Percentiles rank a stretch among this genome's conserved stretches.
Evolutionary conservation across 805 yeast species (phyloP).

Genomic region (Teunomyces lycoperdinae): DNA sequence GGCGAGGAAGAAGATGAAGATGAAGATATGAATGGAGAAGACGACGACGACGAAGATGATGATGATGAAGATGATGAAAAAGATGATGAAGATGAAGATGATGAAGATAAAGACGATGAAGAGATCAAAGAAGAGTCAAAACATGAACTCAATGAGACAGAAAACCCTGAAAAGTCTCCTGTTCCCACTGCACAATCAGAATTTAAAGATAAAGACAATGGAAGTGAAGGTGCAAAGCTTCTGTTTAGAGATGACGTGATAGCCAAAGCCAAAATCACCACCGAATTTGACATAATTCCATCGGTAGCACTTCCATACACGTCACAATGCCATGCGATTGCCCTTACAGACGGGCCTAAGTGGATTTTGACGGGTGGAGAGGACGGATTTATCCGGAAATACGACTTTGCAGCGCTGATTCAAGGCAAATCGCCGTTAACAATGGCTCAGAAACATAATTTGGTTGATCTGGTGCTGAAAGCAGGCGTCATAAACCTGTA

Average conservation of each 20-base stretch:
- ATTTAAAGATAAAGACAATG: not conserved
- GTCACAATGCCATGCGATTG: slow-evolving; percentile 71
- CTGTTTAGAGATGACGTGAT: slow-evolving; percentile 27
- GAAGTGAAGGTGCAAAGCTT: slow-evolving; percentile 3
- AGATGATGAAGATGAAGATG: slow-evolving; percentile 16
- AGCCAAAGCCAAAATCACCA: slow-evolving; percentile 48
- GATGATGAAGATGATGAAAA: slow-evolving; percentile 12
- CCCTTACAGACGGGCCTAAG: slow-evolving; percentile 74
- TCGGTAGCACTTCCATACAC: slow-evolving; percentile 85
- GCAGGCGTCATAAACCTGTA: slow-evolving; percentile 82
- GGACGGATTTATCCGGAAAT: slow-evolving; percentile 90
- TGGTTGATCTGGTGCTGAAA: slow-evolving; percentile 79
- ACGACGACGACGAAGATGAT: slow-evolving; percentile 16
- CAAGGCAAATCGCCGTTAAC: slow-evolving; percentile 87
- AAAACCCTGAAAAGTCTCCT: too few relatives aligned
- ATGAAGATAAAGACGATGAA: slow-evolving; percentile 15
- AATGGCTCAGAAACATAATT: slow-evolving; percentile 84
- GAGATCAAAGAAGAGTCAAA: slow-evolving; percentile 13
- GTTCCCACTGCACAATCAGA: not conserved
- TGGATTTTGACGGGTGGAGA: slow-evolving; percentile 94
- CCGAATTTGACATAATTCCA: slow-evolving; percentile 71
- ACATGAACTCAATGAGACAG: slow-evolving; percentile 10
- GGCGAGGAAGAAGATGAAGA: slow-evolving; percentile 21
- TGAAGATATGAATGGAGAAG: slow-evolving; percentile 17
- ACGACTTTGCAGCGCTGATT: slow-evolving; percentile 79